Evolutionary conservation across 805 yeast genomes (phyloP), one percentile per base, ranked within the genome.

Genomic region (Suhomyces canberraensis): DNA sequence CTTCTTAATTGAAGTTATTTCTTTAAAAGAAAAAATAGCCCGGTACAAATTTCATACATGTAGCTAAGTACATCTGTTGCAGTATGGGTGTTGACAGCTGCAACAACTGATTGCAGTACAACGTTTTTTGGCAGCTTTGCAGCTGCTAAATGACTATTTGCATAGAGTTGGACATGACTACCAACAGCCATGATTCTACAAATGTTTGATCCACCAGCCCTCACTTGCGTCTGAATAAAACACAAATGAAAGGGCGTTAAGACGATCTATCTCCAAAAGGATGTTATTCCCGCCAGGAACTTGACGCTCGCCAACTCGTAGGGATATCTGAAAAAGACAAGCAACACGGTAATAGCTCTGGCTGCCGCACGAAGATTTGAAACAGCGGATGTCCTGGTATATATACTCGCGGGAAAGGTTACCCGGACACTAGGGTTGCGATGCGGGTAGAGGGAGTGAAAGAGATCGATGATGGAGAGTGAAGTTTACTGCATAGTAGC

Each of bases 341-440:
- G 71, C 73, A 68, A 68, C 73, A 68, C 73, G 72, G 73, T 64
- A 59, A 58, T 58, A 65, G 73, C 61, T 63, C 64, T 63, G 73
- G 73, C 69, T 66, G 72, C 73, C 73, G 73, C 73, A 67, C 71
- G 53, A 61, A 52, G 66, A 36, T n/a, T n/a, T n/a, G 33, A 36
- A 33, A 25, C 22, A 27, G 21, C n/a, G 20, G 29, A 11, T 14
- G 20, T 31, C 25, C 16, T 3, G 16, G 22, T 15, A 14, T 37
- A 20, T 37, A 37, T 32, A 32, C 26, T 27, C 25, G 16, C 11
- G 16, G 16, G 19, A 9, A 14, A 3, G 17, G 35, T 42, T 42
- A 42, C 46, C 46, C 46, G 46, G 46, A 22, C 29, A 20, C 19
- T 3, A 14, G n/a, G n/a, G n/a, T n/a, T n/a, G n/a, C n/a, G n/a